Evolutionary conservation across 2,329 filamentous ascomycete genomes (phyloP).

Genomic region (Chaetomium strumarium): DNA sequence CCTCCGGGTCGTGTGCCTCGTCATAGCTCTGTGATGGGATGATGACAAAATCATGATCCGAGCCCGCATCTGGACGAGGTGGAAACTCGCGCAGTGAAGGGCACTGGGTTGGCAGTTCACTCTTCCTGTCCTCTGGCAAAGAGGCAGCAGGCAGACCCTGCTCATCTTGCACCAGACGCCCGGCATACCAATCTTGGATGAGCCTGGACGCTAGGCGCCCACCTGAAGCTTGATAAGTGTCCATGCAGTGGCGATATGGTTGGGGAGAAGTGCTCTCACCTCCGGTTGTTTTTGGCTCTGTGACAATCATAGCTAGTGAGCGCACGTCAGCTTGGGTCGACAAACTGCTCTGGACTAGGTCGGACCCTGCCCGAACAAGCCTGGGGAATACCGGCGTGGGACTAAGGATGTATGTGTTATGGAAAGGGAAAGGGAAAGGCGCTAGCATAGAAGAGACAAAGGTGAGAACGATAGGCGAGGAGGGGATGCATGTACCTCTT

Average conservation of each 20-base stretch:
- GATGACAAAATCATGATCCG: slow-evolving; percentile 20
- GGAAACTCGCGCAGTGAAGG: slow-evolving; percentile 13
- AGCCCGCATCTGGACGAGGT: slow-evolving; percentile 5
- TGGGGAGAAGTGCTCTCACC: not conserved
- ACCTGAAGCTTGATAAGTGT: not conserved
- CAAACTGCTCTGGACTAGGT: too few species aligned
- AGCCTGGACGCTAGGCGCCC: slow-evolving; percentile 19
- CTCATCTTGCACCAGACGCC: slow-evolving; percentile 4
- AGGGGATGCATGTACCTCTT: too few species aligned
- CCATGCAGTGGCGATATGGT: not conserved
- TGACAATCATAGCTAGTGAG: slow-evolving; percentile 1
- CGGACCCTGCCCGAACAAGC: too few species aligned
- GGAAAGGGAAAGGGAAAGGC: not conserved
- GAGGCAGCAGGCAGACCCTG: not conserved
- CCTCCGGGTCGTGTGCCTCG: slow-evolving; percentile 9
- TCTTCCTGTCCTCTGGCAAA: not conserved
- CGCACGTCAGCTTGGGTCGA: slow-evolving; percentile 2
- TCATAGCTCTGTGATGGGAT: slow-evolving; percentile 19
- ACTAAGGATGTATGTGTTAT: not conserved
- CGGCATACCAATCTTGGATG: slow-evolving; percentile 20
- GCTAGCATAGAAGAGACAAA: too few species aligned
- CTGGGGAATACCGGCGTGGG: too few species aligned
- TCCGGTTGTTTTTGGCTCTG: not conserved
- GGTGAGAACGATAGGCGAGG: too few species aligned
- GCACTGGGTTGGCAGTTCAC: slow-evolving; percentile 9